Conservation (phyloP, 169 alveolate species). For the Toxoplasma gondii region DNA sequence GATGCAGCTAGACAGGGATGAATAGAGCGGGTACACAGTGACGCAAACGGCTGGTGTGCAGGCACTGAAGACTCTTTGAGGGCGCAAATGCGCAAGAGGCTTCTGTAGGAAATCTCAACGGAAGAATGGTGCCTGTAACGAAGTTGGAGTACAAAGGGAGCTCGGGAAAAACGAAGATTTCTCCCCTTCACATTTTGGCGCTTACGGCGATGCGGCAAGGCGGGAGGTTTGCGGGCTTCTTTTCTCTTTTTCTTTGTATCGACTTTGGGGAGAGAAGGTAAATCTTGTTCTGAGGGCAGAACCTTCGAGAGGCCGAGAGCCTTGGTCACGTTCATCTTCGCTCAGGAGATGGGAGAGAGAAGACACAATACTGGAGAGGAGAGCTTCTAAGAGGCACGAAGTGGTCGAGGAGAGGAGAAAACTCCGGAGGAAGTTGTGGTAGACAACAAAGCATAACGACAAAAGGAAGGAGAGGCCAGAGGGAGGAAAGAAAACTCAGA, state of each 20-base stretch:
- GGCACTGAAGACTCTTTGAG: no score
- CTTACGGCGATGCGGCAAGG: neutral
- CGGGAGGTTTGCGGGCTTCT: neutral
- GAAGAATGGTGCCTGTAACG: no score
- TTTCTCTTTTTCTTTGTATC: slow-evolving; percentile 15
- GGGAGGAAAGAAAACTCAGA: neutral
- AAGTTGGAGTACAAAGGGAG: no score
- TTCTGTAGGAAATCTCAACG: no score
- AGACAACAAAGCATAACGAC: neutral
- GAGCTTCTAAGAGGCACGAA: no score
- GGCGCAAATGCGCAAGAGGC: no score
- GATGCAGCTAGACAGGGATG: no score
- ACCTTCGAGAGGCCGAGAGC: neutral
- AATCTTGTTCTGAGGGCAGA: neutral
- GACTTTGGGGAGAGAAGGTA: slow-evolving; percentile 34
- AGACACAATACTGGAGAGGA: neutral
- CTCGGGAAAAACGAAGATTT: no score
- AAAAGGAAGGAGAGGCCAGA: neutral
- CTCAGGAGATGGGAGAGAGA: neutral
- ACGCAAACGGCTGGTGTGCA: no score
- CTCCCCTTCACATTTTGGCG: no score
- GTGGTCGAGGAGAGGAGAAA: neutral
- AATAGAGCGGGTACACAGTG: no score
- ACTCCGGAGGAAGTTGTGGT: neutral
- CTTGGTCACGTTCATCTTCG: slow-evolving; percentile 9